Evolutionary conservation across 2,329 filamentous ascomycete species (phyloP).

Genomic region (Colletotrichum filicis): DNA sequence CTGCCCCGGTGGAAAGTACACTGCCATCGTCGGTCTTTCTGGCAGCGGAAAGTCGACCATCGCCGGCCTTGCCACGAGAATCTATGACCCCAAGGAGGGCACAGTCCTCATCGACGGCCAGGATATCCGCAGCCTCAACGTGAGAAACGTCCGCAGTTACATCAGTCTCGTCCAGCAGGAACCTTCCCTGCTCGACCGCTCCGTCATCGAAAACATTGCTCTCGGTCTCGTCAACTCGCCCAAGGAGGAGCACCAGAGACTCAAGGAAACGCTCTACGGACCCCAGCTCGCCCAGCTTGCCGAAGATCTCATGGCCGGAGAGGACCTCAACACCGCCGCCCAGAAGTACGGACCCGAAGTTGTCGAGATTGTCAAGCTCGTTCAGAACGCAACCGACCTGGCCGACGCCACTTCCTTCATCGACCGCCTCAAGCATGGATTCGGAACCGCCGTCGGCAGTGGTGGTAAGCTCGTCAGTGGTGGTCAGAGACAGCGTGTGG

Average conservation of each 20-base stretch:
- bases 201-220: conserved; percentile 62
- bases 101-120: conserved; percentile 58
- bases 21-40: conserved; percentile 68
- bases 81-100: conserved; percentile 67
- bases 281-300: conserved; percentile 62
- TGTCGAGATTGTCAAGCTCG: conserved; percentile 61
- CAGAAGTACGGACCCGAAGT: conserved; percentile 54
- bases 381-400: conserved; percentile 62
- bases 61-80: conserved; percentile 63
- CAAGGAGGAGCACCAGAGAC: conserved; percentile 48
- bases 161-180: conserved; percentile 59
- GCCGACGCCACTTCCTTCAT: conserved; percentile 71
- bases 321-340: conserved; percentile 57
- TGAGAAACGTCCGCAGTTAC: conserved; percentile 53
- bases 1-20: conserved; percentile 60
- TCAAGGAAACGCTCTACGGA: conserved; percentile 60
- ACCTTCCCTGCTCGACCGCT: conserved; percentile 55
- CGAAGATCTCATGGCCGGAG: conserved; percentile 60
- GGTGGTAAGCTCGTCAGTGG: conserved; percentile 66
- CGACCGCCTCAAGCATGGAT: conserved; percentile 62
- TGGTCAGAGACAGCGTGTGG: conserved; percentile 70
- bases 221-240: conserved; percentile 59
- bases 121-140: conserved; percentile 60
- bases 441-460: conserved; percentile 63
- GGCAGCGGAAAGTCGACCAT: conserved; percentile 69